Percentiles rank a stretch among this genome's conserved stretches.
Conservation (phyloP, 495 filamentous ascomycete genomes). For the Amniculicola lignicola region DNA sequence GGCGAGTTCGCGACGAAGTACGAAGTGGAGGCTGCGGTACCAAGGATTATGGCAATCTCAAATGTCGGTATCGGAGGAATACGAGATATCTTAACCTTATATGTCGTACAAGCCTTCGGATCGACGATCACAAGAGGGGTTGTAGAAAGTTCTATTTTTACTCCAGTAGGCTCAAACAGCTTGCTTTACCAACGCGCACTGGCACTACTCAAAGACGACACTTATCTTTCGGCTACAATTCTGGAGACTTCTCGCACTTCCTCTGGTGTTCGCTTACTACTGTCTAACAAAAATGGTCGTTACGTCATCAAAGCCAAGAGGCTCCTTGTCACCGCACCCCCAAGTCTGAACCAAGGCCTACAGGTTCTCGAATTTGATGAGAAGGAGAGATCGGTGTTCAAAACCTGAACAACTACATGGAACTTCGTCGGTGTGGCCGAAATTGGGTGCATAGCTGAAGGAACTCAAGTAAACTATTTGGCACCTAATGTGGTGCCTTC, state of each 20-base stretch:
- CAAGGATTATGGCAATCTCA: conserved; percentile 33
- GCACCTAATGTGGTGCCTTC: neutral
- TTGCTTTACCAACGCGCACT: conserved; percentile 39
- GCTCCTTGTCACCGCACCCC: conserved; percentile 49
- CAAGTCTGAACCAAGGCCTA: too few relatives aligned
- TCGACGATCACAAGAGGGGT: too few relatives aligned
- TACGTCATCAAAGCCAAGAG: conserved; percentile 47
- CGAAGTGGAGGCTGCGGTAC: conserved; percentile 38
- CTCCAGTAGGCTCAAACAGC: conserved; percentile 21
- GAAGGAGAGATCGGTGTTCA: conserved; percentile 12
- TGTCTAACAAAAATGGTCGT: conserved; percentile 40
- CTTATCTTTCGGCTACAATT: conserved; percentile 37
- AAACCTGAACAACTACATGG: conserved; percentile 9
- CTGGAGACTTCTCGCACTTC: conserved; percentile 34
- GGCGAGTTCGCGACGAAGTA: conserved; percentile 47
- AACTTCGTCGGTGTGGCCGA: conserved; percentile 6
- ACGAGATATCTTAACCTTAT: conserved; percentile 39
- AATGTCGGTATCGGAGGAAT: conserved; percentile 45
- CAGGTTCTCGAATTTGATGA: conserved; percentile 1
- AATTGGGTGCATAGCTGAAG: conserved; percentile 16
- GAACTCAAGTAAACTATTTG: conserved; percentile 1
- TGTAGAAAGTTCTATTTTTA: too few relatives aligned
- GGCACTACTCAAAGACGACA: conserved; percentile 42
- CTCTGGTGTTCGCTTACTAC: conserved; percentile 34
- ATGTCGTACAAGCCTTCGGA: conserved; percentile 31